Percentiles rank a stretch among this genome's conserved stretches.
These are phyloP conservation scores for Dipodascopsis uninucleata DNA, from an alignment of 805 yeast species.

Conservation along the genomic window DNA sequence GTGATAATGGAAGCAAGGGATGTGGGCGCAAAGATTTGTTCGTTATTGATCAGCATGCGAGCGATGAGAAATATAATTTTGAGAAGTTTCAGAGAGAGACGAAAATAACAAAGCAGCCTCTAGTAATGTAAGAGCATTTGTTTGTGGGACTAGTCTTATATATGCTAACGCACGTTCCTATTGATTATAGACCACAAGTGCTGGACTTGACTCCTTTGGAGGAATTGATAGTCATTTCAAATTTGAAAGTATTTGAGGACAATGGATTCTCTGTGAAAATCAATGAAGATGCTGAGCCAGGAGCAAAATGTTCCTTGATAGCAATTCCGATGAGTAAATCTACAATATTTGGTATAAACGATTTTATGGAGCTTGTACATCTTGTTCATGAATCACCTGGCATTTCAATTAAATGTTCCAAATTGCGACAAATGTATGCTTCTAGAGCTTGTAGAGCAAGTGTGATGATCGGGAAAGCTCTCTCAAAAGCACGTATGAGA, in stretches of 20 bases:
- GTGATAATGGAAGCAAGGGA: slow-evolving; percentile 36
- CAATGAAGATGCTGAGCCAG: slow-evolving; percentile 52
- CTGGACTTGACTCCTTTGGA: slow-evolving; percentile 74
- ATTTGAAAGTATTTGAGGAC: slow-evolving; percentile 51
- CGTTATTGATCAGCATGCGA: slow-evolving; percentile 95
- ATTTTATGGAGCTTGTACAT: slow-evolving; percentile 75
- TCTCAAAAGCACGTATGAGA: slow-evolving; percentile 58
- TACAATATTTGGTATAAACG: slow-evolving; percentile 57
- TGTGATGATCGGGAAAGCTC: slow-evolving; percentile 85
- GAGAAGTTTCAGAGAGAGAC: slow-evolving; percentile 61
- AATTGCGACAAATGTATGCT: slow-evolving; percentile 80
- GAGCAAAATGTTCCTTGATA: slow-evolving; percentile 50
- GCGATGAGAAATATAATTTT: slow-evolving; percentile 91
- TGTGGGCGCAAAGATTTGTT: slow-evolving; percentile 54
- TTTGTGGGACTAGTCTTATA: no score
- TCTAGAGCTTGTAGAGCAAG: slow-evolving; percentile 93
- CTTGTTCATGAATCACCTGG: slow-evolving; percentile 57
- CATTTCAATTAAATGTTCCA: slow-evolving; percentile 57
- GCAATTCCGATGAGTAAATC: slow-evolving; percentile 74
- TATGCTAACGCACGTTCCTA: slow-evolving; percentile 1
- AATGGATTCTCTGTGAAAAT: slow-evolving; percentile 73
- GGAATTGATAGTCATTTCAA: slow-evolving; percentile 64
- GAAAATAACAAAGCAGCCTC: slow-evolving; percentile 61
- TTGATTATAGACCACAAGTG: slow-evolving; percentile 38
- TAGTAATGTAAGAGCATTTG: slow-evolving; percentile 44